Base-by-base conservation (phyloP, 2,329 filamentous ascomycete genomes). In the Aspergillus hiratsukae region DNA sequence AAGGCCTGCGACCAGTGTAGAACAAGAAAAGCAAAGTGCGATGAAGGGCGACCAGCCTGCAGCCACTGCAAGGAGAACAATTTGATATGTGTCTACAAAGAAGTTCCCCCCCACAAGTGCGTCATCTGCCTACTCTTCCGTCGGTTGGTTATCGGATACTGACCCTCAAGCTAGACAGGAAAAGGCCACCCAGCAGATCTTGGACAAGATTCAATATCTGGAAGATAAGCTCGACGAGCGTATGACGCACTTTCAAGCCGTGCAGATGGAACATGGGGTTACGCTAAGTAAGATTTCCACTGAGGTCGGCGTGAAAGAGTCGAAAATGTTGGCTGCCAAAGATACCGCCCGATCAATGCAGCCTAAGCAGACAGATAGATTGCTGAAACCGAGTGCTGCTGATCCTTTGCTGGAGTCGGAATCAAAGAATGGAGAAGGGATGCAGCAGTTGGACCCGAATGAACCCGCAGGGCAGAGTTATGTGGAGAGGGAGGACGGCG, bases 1-100 rank as follows among this genome's bases (percentile, higher is more conserved):
- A 96, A 37, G 87, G 94, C 94, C 40, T 99, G 94, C 74, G 91
- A 96, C 68, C 90, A 88, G 72, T 96, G 91, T 74, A 86, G 91
- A 57, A 83, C 89, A 58, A 82, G 93, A 41, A 96, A 96, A 74
- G 91, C 91, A 14, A 96, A 96, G 75, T 96, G 91, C 71, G 91
- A 96, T 66, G 91, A 96, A 77, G 86, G 87, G 10, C 86, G 88
- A 62, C 91, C 89, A 1, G 88, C 89, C 66, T 93, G 91, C 69
- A 90, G 87, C 41, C 85, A 86, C 66, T 99, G 94, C 72, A 88
- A 88, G 66, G 92, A 97, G 64, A 95, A 95, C 70, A 87, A 83
- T 62, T 81, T 91, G 31, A 82, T 86, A 53, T 99, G 90, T 77
- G 87, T 90, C 72, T 97, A 97, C 73, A 87, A 92, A 62, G 92